Evolutionary conservation across 495 filamentous ascomycete genomes (phyloP).

Genomic region (Ramalina intermedia): DNA sequence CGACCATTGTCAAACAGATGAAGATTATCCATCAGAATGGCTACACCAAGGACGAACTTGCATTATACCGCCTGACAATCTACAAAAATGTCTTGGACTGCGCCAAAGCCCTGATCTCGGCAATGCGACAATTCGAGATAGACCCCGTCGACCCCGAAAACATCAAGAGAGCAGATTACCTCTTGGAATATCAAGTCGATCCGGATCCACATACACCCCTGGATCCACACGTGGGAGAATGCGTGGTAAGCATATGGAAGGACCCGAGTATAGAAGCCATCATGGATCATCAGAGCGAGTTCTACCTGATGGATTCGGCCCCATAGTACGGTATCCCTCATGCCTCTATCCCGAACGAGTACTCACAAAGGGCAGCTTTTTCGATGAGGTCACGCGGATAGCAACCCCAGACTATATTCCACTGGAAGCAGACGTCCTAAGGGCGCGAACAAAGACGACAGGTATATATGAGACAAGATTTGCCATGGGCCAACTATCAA

Average conservation of each 20-base stretch:
- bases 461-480: conserved; percentile 98
- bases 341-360: too few relatives aligned
- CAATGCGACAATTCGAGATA: conserved; percentile 77
- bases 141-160: conserved; percentile 57
- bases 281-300: conserved; percentile 91
- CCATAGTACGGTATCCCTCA: conserved; percentile 61
- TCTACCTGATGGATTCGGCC: conserved; percentile 98
- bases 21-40: conserved; percentile 99
- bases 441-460: conserved; percentile 96
- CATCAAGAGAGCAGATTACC: conserved; percentile 58
- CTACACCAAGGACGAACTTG: conserved; percentile 81
- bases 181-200: conserved; percentile 78
- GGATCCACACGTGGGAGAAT: conserved; percentile 63
- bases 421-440: conserved; percentile 80
- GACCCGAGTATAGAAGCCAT: conserved; percentile 72
- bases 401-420: conserved; percentile 75
- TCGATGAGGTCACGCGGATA: conserved; percentile 83
- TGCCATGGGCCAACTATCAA: conserved; percentile 94
- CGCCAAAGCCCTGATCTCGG: conserved; percentile 77
- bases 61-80: conserved; percentile 83
- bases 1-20: conserved; percentile 99
- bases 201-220: conserved; percentile 73
- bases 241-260: conserved; percentile 77
- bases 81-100: conserved; percentile 98
- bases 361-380: conserved; percentile 53